Conservation (phyloP, 495 filamentous ascomycete genomes). For the Daldinia vernicosa region DNA sequence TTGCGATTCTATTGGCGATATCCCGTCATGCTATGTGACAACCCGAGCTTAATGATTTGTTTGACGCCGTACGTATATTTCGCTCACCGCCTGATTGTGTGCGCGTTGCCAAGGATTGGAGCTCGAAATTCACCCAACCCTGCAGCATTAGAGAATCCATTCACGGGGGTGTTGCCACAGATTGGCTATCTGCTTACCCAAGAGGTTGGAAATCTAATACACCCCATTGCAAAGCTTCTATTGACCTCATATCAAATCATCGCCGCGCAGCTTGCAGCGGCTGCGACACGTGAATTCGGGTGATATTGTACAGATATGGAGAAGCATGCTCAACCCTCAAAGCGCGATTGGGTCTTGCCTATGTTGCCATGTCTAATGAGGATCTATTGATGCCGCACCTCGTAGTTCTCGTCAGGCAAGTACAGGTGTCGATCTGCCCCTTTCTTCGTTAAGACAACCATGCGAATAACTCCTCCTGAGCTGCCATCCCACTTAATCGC, state of each 20-base stretch:
- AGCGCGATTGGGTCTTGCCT: conserved; percentile 19
- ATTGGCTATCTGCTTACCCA: conserved; percentile 24
- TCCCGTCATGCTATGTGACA: conserved; percentile 26
- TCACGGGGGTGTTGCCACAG: conserved; percentile 21
- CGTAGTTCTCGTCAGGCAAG: conserved; percentile 86
- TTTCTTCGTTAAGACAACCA: conserved; percentile 90
- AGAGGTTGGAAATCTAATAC: conserved; percentile 21
- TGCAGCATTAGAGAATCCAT: conserved; percentile 28
- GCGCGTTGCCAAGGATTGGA: conserved; percentile 38
- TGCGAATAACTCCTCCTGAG: conserved; percentile 95
- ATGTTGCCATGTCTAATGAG: conserved; percentile 8
- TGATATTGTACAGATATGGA: conserved; percentile 43
- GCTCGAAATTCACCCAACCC: conserved; percentile 25
- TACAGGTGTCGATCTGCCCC: conserved; percentile 92
- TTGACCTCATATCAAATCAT: conserved; percentile 19
- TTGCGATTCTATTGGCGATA: conserved; percentile 33
- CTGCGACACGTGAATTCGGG: conserved; percentile 31
- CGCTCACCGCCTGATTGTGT: conserved; percentile 45
- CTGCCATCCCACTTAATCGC: conserved; percentile 99
- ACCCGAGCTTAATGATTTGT: conserved; percentile 25
- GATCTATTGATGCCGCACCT: conserved; percentile 54
- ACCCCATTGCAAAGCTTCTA: conserved; percentile 29
- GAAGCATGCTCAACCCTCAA: conserved; percentile 31
- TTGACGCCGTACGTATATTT: conserved; percentile 16
- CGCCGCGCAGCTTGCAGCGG: conserved; percentile 9